Percentiles rank a stretch among this genome's conserved stretches.
phyloP scores from a whole-genome alignment of 768 basidiomycete species.

The Pisolithus marmoratus region DNA sequence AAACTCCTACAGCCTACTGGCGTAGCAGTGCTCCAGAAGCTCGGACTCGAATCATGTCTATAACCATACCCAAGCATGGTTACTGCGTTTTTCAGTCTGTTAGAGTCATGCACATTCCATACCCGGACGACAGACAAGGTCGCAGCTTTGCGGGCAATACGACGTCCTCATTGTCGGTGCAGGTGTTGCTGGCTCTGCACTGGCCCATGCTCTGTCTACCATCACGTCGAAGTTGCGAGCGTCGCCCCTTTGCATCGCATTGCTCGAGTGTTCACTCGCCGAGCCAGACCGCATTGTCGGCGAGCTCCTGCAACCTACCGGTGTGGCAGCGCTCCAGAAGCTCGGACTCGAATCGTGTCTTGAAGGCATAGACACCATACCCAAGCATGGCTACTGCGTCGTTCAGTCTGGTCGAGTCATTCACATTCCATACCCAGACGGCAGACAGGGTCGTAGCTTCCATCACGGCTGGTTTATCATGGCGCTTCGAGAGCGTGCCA shows the following conservation, averaged over 20 bases:
- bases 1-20: no score
- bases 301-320: no score
- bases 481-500: conserved; percentile 21
- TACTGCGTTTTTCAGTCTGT: conserved; percentile 71
- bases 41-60: conserved; percentile 73
- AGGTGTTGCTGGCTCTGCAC: no score
- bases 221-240: conserved; percentile 36
- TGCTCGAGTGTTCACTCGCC: conserved; percentile 86
- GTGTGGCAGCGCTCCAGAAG: conserved; percentile 64
- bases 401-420: conserved; percentile 56
- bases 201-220: no score
- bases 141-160: no score
- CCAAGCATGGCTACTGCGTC: conserved; percentile 82
- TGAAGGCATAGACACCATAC: conserved; percentile 75
- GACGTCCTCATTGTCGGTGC: no score
- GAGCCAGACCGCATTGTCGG: conserved; percentile 97
- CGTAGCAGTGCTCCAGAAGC: conserved; percentile 60
- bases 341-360: conserved; percentile 75
- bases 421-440: conserved; percentile 82
- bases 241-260: conserved; percentile 64
- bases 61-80: conserved; percentile 75
- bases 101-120: conserved; percentile 80
- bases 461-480: conserved; percentile 92
- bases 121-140: conserved; percentile 68
- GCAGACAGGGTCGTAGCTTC: conserved; percentile 73